Evolutionary conservation across 306 rosid genomes (phyloP), one percentile per base, ranked within the genome.

Genomic region (Castanopsis chinensis): DNA sequence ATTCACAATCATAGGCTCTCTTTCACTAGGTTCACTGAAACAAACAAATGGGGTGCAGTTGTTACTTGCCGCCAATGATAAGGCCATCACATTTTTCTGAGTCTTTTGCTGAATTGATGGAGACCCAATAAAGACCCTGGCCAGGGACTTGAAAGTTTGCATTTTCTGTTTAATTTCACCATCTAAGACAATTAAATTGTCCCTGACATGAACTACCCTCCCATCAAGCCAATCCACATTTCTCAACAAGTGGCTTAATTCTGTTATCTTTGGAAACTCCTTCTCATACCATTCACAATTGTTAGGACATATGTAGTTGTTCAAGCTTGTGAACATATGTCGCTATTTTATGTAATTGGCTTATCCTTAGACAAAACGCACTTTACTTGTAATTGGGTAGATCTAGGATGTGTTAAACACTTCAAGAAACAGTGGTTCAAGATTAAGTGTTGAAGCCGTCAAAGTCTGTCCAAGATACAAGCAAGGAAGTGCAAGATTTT

Each of bases 141-240:
- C 93, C 82, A 90, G 90, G 9, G 94, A 88, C 88, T 91, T 91
- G 37, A 91, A 90, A 10, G 80, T 76, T 56, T 23, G 78, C 92
- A 91, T 88, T 28, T 83, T 87, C n/a, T 78, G 82, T 81, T 85
- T 89, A 54, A 82, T 74, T 3, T 76, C 81, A 19, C 84, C 88
- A 71, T 85, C 86, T 55, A 83, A 69, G 74, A 95, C 68, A 72
- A 85, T 59, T 28, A 96, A 84, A 83, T 86, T 89, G 56, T 72
- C 85, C 49, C 30, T 73, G 13, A 84, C n/a, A 74, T 91, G 85
- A 73, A 91, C 88, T 37, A 95, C 90, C 77, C 85, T 85, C 70
- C 97, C 95, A 53, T 91, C 90, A 43, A 84, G 51, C 30, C 81
- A 75, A 72, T 92, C 95, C 79, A 90, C 92, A 72, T 87, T 75